These are phyloP conservation scores for Exophiala mesophila DNA, from an alignment of 2,329 filamentous ascomycete species.

Conservation along the genomic window DNA sequence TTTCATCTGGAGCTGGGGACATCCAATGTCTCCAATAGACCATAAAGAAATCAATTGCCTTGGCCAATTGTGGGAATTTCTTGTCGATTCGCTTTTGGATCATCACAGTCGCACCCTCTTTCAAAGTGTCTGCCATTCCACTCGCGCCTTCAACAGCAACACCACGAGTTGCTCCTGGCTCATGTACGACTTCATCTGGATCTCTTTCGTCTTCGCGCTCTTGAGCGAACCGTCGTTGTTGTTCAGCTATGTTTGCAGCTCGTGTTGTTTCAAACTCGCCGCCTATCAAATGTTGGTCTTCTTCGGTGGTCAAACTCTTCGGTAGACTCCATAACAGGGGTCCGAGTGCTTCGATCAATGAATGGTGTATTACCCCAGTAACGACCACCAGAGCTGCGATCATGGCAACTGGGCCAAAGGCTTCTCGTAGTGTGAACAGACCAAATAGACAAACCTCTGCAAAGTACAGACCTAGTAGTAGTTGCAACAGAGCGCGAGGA, in stretches of 20 bases:
- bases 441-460: slow-evolving; percentile 80
- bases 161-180: slow-evolving; percentile 3
- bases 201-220: slow-evolving; percentile 36
- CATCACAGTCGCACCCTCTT: slow-evolving; percentile 10
- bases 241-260: slow-evolving; percentile 26
- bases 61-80: slow-evolving; percentile 10
- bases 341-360: slow-evolving; percentile 41
- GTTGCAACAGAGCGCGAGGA: slow-evolving; percentile 79
- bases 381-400: slow-evolving; percentile 73
- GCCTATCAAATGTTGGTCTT: slow-evolving; percentile 11
- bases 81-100: slow-evolving; percentile 15
- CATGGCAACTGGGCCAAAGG: slow-evolving; percentile 59
- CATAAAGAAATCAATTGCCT: slow-evolving; percentile 1
- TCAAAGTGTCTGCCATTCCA: slow-evolving; percentile 11
- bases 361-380: slow-evolving; percentile 68
- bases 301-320: slow-evolving; percentile 37
- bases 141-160: slow-evolving; percentile 14
- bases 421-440: slow-evolving; percentile 56
- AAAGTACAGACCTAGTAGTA: slow-evolving; percentile 78
- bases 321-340: slow-evolving; percentile 62
- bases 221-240: slow-evolving; percentile 25
- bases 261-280: neutral
- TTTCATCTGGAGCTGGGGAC: slow-evolving; percentile 9
- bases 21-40: slow-evolving; percentile 19
- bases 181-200: slow-evolving; percentile 37